A percentile compares a stretch with the other conserved stretches of the same genome.
Evolutionary conservation across 2,329 filamentous ascomycete species (phyloP).

Genomic region (Epichloe coenophiala): DNA sequence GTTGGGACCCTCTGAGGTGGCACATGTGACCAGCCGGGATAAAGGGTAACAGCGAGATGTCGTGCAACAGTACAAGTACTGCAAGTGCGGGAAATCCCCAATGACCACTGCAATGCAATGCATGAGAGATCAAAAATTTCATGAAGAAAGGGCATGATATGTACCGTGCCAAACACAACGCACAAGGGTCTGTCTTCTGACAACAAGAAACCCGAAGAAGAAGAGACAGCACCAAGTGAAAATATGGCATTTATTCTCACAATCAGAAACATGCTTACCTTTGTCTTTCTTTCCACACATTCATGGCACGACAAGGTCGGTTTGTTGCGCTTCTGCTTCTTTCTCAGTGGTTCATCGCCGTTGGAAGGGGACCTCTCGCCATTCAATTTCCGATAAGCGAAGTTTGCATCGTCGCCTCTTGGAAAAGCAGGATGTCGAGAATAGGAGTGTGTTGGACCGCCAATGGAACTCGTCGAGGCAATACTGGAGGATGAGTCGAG

Average conservation of each 20-base stretch:
- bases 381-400: constrained; percentile 7
- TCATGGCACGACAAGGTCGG: constrained; percentile 67
- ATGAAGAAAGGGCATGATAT: not conserved
- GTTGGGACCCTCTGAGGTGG: not conserved
- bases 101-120: not conserved
- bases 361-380: constrained; percentile 7
- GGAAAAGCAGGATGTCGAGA: constrained; percentile 3
- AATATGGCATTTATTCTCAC: not conserved
- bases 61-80: constrained; percentile 3
- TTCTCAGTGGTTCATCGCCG: constrained; percentile 34
- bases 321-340: constrained; percentile 77
- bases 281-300: constrained; percentile 73
- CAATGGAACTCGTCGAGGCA: constrained; percentile 1
- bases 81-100: not conserved
- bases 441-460: constrained; percentile 1
- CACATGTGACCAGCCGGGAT: not conserved
- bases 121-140: not conserved
- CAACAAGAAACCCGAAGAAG: not conserved
- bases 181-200: too few species aligned
- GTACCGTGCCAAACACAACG: too few species aligned
- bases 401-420: constrained; percentile 3
- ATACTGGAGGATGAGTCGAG: constrained; percentile 4
- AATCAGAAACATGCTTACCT: constrained; percentile 33
- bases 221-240: too few species aligned
- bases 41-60: constrained; percentile 1